These are phyloP conservation scores for Globisporangium heterothallicum DNA, from an alignment of 352 stramenopile genomes.

Conservation along the genomic window DNA sequence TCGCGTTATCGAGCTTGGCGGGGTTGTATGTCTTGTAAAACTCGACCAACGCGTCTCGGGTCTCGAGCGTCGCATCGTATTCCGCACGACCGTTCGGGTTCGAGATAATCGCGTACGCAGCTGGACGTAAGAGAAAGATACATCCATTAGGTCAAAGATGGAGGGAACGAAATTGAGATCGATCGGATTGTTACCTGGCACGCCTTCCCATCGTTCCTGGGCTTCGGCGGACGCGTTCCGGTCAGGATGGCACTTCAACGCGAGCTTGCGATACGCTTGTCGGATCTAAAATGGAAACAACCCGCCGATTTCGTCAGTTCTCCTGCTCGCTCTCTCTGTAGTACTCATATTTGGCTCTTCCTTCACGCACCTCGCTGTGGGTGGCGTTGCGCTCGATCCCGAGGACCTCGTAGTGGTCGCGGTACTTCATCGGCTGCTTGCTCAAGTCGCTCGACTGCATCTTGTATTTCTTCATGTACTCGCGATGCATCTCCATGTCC, in stretches of 20 bases:
- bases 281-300: slow-evolving; percentile 76
- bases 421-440: slow-evolving; percentile 55
- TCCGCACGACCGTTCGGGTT: slow-evolving; percentile 73
- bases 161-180: background rate
- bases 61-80: slow-evolving; percentile 75
- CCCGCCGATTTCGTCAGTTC: slow-evolving; percentile 1
- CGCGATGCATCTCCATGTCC: slow-evolving; percentile 76
- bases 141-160: background rate
- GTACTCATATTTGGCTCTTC: slow-evolving; percentile 1
- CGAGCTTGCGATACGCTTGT: slow-evolving; percentile 83
- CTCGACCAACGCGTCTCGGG: slow-evolving; percentile 67
- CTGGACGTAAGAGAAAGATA: background rate
- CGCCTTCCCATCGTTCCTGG: slow-evolving; percentile 69
- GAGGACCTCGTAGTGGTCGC: slow-evolving; percentile 77
- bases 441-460: slow-evolving; percentile 67
- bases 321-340: too few species aligned
- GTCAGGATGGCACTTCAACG: slow-evolving; percentile 86
- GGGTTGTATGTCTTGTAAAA: slow-evolving; percentile 85
- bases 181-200: slow-evolving; percentile 44
- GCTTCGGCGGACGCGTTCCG: slow-evolving; percentile 85
- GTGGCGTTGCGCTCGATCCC: slow-evolving; percentile 46
- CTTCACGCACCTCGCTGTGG: slow-evolving; percentile 53
- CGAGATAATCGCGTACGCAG: slow-evolving; percentile 70
- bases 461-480: slow-evolving; percentile 89
- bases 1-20: slow-evolving; percentile 78